phyloP scores from a whole-genome alignment of 192 early-diverging fungal species.

The Linnemannia exigua region DNA sequence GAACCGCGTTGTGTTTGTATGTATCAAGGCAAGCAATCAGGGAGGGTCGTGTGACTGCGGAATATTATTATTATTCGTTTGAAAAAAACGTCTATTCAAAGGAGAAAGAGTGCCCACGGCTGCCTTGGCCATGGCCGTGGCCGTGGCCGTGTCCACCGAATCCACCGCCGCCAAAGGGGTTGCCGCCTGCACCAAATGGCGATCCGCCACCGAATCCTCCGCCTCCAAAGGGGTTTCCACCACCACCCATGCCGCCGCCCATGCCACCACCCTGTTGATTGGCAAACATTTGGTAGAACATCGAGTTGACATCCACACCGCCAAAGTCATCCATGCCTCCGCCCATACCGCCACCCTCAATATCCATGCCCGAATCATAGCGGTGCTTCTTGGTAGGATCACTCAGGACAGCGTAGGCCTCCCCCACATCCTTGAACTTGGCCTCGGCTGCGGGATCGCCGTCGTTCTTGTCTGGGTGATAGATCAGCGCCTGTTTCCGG shows the following conservation, averaged over 20 bases:
- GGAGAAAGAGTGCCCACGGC: slow-evolving; percentile 56
- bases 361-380: slow-evolving; percentile 84
- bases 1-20: neutral
- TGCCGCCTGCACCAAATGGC: slow-evolving; percentile 47
- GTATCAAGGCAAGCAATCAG: too few relatives aligned
- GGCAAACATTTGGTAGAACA: slow-evolving; percentile 69
- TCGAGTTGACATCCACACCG: slow-evolving; percentile 72
- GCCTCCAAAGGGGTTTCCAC: slow-evolving; percentile 13
- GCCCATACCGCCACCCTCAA: slow-evolving; percentile 70
- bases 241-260: slow-evolving; percentile 33
- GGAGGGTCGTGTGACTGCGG: neutral
- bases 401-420: slow-evolving; percentile 84
- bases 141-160: slow-evolving; percentile 29
- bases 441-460: slow-evolving; percentile 76
- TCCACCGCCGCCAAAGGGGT: slow-evolving; percentile 43
- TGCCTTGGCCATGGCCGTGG: slow-evolving; percentile 34
- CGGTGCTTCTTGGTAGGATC: slow-evolving; percentile 86
- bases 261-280: slow-evolving; percentile 46
- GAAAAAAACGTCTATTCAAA: slow-evolving; percentile 51
- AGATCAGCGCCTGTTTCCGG: slow-evolving; percentile 84
- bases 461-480: slow-evolving; percentile 95
- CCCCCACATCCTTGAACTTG: slow-evolving; percentile 88
- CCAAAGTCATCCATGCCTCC: slow-evolving; percentile 55
- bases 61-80: neutral
- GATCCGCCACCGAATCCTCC: slow-evolving; percentile 50